phyloP scores from a whole-genome alignment of 2,329 filamentous ascomycete genomes.

The Penicillium concentricum region DNA sequence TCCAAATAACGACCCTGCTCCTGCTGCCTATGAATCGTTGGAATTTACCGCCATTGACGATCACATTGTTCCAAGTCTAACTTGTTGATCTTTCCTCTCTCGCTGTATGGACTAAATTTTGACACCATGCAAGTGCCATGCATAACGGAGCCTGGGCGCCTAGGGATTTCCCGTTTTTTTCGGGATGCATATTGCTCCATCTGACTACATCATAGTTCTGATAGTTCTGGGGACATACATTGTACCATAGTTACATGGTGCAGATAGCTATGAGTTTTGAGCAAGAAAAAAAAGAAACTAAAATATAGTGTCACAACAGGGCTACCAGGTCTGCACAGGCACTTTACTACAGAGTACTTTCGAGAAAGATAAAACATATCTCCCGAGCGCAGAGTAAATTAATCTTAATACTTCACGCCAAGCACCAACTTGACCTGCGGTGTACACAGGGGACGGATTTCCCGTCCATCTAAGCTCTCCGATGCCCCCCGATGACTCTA shows the following conservation, averaged over 20 bases:
- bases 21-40: slow-evolving; percentile 11
- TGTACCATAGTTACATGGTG: neutral
- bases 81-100: slow-evolving; percentile 13
- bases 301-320: neutral
- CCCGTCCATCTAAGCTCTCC: slow-evolving; percentile 19
- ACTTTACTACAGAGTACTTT: neutral
- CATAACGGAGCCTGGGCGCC: neutral
- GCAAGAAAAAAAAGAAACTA: neutral
- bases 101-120: slow-evolving; percentile 1
- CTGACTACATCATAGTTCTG: neutral
- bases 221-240: neutral
- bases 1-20: neutral
- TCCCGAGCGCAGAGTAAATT: neutral
- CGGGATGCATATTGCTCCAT: slow-evolving; percentile 4
- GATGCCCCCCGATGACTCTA: slow-evolving; percentile 16
- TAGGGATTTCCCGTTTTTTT: neutral
- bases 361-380: neutral
- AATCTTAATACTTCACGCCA: slow-evolving; percentile 2
- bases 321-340: neutral
- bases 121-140: slow-evolving; percentile 20
- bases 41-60: neutral
- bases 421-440: slow-evolving; percentile 16
- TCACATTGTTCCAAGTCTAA: neutral
- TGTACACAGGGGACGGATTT: slow-evolving; percentile 17
- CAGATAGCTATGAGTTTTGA: neutral